Evolutionary conservation across 1,139 yeast species (phyloP), one percentile per base, ranked within the genome.

Genomic region (Kluyveromyces sp.): DNA sequence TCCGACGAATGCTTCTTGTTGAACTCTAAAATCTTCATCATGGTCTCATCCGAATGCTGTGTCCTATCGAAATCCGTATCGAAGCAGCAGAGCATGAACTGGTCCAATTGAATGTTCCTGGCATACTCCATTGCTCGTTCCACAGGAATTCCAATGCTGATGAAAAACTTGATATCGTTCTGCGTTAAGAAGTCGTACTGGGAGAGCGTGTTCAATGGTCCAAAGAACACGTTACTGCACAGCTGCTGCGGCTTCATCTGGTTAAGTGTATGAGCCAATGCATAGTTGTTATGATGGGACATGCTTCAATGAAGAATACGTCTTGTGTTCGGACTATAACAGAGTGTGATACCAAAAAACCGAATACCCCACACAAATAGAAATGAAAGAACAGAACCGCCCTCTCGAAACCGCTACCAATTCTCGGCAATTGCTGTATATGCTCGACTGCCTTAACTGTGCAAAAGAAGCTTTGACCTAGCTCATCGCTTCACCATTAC

Each of bases 191-290:
- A 60, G 2, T 56, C 57, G 15, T 49, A 47, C 47, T 64, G 65
- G 0, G 64, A 61, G 8, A 65, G 52, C 0, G 66, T 51, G 48
- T 64, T 60, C 31, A 65, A 43, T 3, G 69, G 66, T 3, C 70
- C 68, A 32, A 64, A 51, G 56, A 64, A 65, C 2, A 64, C 53
- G 40, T 58, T 58, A 26, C 54, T 53, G 19, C 63, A 55, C 26
- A 66, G 40, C 40, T 55, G 61, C 45, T 63, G 67, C 6, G 68
- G 64, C 32, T 43, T 48, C 31, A 52, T 46, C 39, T 52, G 56
- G 32, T 51, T 49, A 41, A 44, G 22, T 12, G 63, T 58, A 34
- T 54, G 52, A 12, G 63, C 63, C 39, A 57, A 38, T 2, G 52
- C 53, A 42, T 54, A 57, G 41, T 47, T 52, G 46, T 54, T 57